Conservation (phyloP, 176 grass and related monocot genomes). For the Avena sativa region DNA sequence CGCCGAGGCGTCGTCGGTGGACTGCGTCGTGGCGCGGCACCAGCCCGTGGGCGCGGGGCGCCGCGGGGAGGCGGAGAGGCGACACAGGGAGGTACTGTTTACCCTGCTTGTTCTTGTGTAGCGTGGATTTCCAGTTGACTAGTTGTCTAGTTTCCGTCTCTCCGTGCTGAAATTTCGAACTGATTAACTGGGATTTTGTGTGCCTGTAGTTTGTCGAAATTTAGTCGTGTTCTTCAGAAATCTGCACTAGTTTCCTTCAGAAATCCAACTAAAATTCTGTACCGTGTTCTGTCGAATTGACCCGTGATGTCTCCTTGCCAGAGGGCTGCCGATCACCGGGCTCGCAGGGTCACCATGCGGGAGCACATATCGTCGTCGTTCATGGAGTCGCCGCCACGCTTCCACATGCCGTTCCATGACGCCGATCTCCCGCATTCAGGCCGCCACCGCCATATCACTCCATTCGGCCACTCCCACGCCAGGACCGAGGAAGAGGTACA, state of each 20-base stretch:
- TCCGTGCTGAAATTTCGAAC: neutral
- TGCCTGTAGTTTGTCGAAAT: neutral
- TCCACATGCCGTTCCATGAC: constrained; percentile 43
- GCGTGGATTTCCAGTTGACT: no score
- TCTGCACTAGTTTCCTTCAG: constrained; percentile 18
- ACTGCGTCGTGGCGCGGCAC: constrained; percentile 80
- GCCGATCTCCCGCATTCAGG: constrained; percentile 47
- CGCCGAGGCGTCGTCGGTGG: constrained; percentile 79
- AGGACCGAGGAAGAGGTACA: constrained; percentile 75
- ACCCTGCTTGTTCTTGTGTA: neutral
- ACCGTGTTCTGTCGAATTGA: constrained; percentile 24
- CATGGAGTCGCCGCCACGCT: constrained; percentile 58
- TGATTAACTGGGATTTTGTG: neutral
- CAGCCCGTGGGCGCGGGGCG: constrained; percentile 41
- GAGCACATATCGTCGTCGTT: constrained; percentile 65
- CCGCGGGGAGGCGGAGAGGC: constrained; percentile 51
- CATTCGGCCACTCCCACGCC: constrained; percentile 43
- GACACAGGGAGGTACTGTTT: constrained; percentile 61
- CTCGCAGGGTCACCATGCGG: constrained; percentile 62
- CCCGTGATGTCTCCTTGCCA: constrained; percentile 4
- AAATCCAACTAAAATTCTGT: constrained; percentile 32
- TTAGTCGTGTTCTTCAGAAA: neutral
- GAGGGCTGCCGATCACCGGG: constrained; percentile 42
- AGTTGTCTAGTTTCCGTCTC: neutral
- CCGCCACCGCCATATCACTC: constrained; percentile 33